Evolutionary conservation across 1,284 basidiomycete species (phyloP).

Genomic region (Moesziomyces antarcticus): DNA sequence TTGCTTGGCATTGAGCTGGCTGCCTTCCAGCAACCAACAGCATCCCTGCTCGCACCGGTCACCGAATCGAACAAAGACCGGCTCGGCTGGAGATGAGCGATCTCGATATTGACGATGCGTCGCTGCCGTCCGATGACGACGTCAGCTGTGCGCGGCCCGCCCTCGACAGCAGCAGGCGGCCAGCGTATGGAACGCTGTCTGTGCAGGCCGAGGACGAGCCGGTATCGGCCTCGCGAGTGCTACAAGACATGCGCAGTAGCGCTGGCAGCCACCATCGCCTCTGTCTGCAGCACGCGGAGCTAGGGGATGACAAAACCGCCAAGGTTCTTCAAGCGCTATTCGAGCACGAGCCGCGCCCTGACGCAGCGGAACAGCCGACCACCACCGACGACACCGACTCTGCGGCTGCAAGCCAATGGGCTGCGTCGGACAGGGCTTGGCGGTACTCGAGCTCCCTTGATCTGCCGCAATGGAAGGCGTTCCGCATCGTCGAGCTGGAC

Average conservation of each 20-base stretch:
- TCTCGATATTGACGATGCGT: slow-evolving; percentile 14
- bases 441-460: neutral
- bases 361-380: neutral
- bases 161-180: neutral
- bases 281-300: slow-evolving; percentile 8
- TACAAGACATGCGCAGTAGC: neutral
- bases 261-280: slow-evolving; percentile 22
- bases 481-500: slow-evolving; percentile 15
- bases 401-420: neutral
- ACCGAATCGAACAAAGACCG: neutral
- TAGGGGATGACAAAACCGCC: slow-evolving; percentile 9
- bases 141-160: neutral
- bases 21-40: no score
- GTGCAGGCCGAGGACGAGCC: slow-evolving; percentile 15
- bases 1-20: no score
- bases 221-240: neutral
- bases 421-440: neutral
- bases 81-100: slow-evolving; percentile 6
- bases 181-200: slow-evolving; percentile 20
- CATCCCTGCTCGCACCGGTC: no score
- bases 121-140: slow-evolving; percentile 16
- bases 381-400: no score
- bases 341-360: neutral
- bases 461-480: neutral
- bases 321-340: slow-evolving; percentile 11